Evolutionary conservation across 495 filamentous ascomycete genomes (phyloP), one percentile per base, ranked within the genome.

Genomic region (Penicillium goetzii): DNA sequence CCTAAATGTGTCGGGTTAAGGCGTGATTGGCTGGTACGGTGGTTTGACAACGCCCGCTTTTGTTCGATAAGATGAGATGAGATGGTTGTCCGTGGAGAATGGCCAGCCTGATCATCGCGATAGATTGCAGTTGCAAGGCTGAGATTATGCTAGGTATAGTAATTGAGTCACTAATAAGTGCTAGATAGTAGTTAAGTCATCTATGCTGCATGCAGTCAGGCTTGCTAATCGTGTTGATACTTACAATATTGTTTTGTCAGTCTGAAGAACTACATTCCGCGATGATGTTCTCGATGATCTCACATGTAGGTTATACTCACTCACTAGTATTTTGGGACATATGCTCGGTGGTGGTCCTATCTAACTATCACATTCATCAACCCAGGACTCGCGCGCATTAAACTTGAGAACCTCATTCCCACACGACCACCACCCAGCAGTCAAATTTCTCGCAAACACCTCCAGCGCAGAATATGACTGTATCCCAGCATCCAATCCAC

Each of bases 381-480:
- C 60, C 93, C 94, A 97, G 70, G 85, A 84, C 28, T 88, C 82
- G 21, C 81, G 75, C 59, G 82, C 84, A 71, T 96, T 93, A 68
- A 93, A 97, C 60, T 88, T 88, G 25, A 97, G 74, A 2, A 85
- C 91, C 72, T 99, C 91, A 72, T 97, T 85, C 7, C 95, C 94
- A 89, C 90, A 96, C 32, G 85, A 85, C 85, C 88, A 91, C 94
- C 95, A 98, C 2, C 90, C 92, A 41, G 89, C 85, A 0, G 93
- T 96, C 43, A 97, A 76, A 65, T 93, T 87, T 43, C 95, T 78
- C 4, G 93, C 92, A 80, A 97, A 99, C 2, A 98, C 84, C 76
- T 99, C 95, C 30, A 97, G 70, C 4, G 84, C 92, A 30, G 76
- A 68, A 68, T 93, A 92, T 5, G 32, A 26, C 43, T 80, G 54